A percentile compares a stretch with the other conserved stretches of the same genome.
Conservation (phyloP, 768 basidiomycete genomes). For the Lyophyllum semitale region DNA sequence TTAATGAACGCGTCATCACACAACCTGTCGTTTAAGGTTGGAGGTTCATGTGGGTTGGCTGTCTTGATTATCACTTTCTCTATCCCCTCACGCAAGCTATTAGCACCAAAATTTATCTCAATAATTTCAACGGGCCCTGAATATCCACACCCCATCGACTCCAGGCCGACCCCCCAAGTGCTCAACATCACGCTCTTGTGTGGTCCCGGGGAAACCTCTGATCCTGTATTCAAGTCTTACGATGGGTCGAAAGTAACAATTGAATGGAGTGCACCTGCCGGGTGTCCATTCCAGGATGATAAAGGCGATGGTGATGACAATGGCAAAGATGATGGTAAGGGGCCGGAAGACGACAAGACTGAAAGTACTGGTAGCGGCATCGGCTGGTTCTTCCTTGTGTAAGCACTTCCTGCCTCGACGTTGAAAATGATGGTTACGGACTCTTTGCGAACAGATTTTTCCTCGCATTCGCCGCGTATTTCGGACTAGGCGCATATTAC, state of each 20-base stretch:
- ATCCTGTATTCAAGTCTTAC: conserved; percentile 61
- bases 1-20: conserved; percentile 49
- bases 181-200: conserved; percentile 68
- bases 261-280: conserved; percentile 65
- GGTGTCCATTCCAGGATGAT: conserved; percentile 46
- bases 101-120: conserved; percentile 57
- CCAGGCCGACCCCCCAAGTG: conserved; percentile 51
- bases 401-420: conserved; percentile 25
- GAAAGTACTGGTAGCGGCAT: conserved; percentile 68
- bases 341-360: conserved; percentile 27
- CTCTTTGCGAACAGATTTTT: conserved; percentile 44
- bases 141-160: conserved; percentile 55
- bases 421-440: neutral
- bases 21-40: conserved; percentile 28
- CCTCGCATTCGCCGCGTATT: conserved; percentile 68
- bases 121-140: conserved; percentile 58
- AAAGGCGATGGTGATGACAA: conserved; percentile 33
- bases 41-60: conserved; percentile 39
- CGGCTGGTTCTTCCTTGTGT: conserved; percentile 91
- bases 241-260: conserved; percentile 54
- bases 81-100: conserved; percentile 10
- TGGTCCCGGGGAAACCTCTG: conserved; percentile 36
- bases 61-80: neutral
- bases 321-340: conserved; percentile 17
- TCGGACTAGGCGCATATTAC: conserved; percentile 80